A percentile compares a stretch with the other conserved stretches of the same genome.
Conservation (phyloP, 2,329 filamentous ascomycete species). For the Calonectria honghensis region DNA sequence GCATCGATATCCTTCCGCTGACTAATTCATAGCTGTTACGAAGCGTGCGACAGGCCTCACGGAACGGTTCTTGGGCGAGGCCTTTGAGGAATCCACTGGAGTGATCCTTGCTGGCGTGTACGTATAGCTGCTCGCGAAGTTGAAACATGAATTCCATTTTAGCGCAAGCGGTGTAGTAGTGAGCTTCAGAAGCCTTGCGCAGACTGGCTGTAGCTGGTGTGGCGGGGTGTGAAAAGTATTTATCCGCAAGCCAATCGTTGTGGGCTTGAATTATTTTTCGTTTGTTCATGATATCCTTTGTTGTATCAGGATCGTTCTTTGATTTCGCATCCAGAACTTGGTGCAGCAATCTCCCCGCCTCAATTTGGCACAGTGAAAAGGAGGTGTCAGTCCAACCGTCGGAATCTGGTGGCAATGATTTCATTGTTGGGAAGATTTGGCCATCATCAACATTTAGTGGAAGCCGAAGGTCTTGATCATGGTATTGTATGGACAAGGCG, state of each 20-base stretch:
- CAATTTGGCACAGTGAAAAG: slow-evolving; percentile 31
- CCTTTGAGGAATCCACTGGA: slow-evolving; percentile 16
- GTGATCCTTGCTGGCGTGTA: not conserved
- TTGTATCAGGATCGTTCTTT: not conserved
- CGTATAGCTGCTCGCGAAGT: slow-evolving; percentile 32
- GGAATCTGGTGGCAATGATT: slow-evolving; percentile 21
- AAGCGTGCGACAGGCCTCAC: slow-evolving; percentile 27
- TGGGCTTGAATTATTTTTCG: slow-evolving; percentile 10
- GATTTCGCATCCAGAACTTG: slow-evolving; percentile 1
- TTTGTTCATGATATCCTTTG: not conserved
- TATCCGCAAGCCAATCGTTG: slow-evolving; percentile 17
- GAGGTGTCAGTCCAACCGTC: slow-evolving; percentile 33
- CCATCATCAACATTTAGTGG: slow-evolving; percentile 33
- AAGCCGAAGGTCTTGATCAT: slow-evolving; percentile 31
- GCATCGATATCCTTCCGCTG: slow-evolving; percentile 24
- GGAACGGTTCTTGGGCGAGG: slow-evolving; percentile 29
- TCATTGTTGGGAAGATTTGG: slow-evolving; percentile 36
- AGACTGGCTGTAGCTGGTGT: slow-evolving; percentile 7
- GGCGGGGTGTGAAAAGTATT: not conserved
- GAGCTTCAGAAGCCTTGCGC: slow-evolving; percentile 10
- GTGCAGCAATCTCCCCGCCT: slow-evolving; percentile 28
- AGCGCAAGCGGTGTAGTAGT: slow-evolving; percentile 35
- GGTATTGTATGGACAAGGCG: slow-evolving; percentile 29
- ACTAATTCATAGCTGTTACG: slow-evolving; percentile 25
- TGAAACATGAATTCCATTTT: slow-evolving; percentile 41